A percentile compares a stretch with the other conserved stretches of the same genome.
Conservation (phyloP, 371 early-diverging fungal genomes). For the Chytridium lagenaria region DNA sequence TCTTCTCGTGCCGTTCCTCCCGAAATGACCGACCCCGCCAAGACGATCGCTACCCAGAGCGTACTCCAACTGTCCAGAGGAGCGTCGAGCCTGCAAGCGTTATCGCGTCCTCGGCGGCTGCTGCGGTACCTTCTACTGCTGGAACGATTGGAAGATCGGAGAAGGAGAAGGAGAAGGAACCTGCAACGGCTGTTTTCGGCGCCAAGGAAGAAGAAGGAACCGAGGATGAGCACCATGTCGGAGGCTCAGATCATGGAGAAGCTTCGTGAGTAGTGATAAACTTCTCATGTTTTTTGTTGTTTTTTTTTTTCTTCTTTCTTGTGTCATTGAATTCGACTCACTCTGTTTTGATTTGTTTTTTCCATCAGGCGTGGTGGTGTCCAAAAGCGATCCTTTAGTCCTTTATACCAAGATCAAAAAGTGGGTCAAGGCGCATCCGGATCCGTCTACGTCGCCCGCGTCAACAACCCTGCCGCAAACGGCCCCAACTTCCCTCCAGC, state of each 20-base stretch:
- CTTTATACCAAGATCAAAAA: slow-evolving; percentile 89
- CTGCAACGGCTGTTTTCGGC: background rate
- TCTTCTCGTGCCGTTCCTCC: too few relatives aligned
- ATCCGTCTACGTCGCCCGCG: slow-evolving; percentile 86
- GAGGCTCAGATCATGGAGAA: slow-evolving; percentile 90
- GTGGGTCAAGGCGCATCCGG: slow-evolving; percentile 98
- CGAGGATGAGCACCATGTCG: slow-evolving; percentile 71
- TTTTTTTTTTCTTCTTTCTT: background rate
- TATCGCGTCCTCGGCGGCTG: slow-evolving; percentile 13
- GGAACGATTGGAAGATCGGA: background rate
- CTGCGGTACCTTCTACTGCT: slow-evolving; percentile 21
- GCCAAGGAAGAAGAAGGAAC: slow-evolving; percentile 41
- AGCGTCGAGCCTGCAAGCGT: too few relatives aligned
- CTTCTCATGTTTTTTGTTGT: too few relatives aligned
- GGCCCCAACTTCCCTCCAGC: slow-evolving; percentile 42
- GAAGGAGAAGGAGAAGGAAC: slow-evolving; percentile 18
- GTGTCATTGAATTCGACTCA: background rate
- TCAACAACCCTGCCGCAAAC: slow-evolving; percentile 19
- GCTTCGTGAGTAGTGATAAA: too few relatives aligned
- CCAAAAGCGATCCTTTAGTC: slow-evolving; percentile 81
- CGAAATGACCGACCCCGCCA: too few relatives aligned
- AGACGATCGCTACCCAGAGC: slow-evolving; percentile 16
- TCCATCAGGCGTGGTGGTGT: slow-evolving; percentile 62
- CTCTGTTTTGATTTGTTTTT: background rate
- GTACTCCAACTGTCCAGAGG: slow-evolving; percentile 22